Base-by-base conservation (phyloP, 1,139 yeast species). In the Chernovozyma aurita region DNA sequence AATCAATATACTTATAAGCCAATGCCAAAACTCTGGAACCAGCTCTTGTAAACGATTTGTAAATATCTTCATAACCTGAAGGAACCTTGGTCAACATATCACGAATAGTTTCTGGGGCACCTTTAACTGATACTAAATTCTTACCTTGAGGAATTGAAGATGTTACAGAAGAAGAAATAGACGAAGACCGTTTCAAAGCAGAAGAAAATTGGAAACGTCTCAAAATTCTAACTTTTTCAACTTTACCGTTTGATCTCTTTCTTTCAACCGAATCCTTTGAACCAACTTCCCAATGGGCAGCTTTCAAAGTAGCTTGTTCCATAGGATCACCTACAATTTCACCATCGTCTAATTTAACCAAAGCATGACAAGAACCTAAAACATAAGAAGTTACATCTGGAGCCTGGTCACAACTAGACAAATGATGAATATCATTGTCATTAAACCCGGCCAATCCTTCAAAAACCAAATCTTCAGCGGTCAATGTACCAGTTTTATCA, bases 291-390 rank as follows among this genome's bases (percentile, higher is more conserved):
- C 97, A 94, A 32, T 80, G 78, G 41, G 95, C 79, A 35, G 95
- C 94, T 48, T 80, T 81, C 48, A 92, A 71, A 34, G 98, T 92
- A 28, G 95, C 96, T 63, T 90, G 87, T 65, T 94, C 98, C 97
- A 92, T 92, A 45, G 98, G 97, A 53, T 94, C 99, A 63, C 98
- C 98, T 42, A 92, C 98, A 48, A 90, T 79, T 46, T 92, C 97
- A 49, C 97, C 98, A 56, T 90, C 95, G 52, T 92, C 97, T 42
- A 92, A 73, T 52, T 80, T 78, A 24, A 94, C 98, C 45, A 92
- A 73, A 26, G 98, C 97, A 61, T 94, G 98, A 29, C 96, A 97
- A 39, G 97, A 82, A 41, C 97, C 98, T 48, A 92, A 75, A 27
- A 87, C 88, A 44, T 76, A 70, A 28, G 80, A 69, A 14, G 95